Conservation (phyloP, 2,329 filamentous ascomycete species). For the Fusarium sp. region DNA sequence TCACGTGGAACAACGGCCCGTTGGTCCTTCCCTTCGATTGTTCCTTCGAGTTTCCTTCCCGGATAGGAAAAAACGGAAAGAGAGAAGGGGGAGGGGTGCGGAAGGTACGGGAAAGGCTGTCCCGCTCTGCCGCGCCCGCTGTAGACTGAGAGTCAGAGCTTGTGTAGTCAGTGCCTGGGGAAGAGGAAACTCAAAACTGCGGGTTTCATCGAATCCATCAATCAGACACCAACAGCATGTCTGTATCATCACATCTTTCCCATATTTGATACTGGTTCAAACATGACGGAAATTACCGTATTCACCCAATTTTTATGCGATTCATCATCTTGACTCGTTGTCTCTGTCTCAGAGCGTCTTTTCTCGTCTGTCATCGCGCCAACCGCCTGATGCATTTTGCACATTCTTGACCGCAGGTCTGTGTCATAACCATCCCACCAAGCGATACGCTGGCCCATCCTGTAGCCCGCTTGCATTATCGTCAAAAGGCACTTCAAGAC, state of each 20-base stretch:
- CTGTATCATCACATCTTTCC: constrained; percentile 14
- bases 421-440: constrained; percentile 28
- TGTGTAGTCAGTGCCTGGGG: neutral
- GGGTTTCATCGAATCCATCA: constrained; percentile 17
- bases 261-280: neutral
- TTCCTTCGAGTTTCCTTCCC: constrained; percentile 24
- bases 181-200: constrained; percentile 36
- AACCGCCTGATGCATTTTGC: constrained; percentile 18
- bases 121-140: constrained; percentile 3
- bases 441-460: constrained; percentile 40
- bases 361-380: constrained; percentile 18
- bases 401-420: constrained; percentile 29
- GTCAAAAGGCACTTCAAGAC: constrained; percentile 18
- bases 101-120: constrained; percentile 8
- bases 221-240: constrained; percentile 28
- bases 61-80: constrained; percentile 16
- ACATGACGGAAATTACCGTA: neutral
- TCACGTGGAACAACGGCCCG: constrained; percentile 39
- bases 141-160: neutral
- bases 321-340: neutral
- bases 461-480: constrained; percentile 26
- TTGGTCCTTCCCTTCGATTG: constrained; percentile 17
- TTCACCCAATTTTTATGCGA: neutral
- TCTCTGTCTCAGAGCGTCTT: constrained; percentile 18
- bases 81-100: constrained; percentile 7